Base-by-base conservation (phyloP, 805 yeast genomes). In the Candida loeiensis region DNA sequence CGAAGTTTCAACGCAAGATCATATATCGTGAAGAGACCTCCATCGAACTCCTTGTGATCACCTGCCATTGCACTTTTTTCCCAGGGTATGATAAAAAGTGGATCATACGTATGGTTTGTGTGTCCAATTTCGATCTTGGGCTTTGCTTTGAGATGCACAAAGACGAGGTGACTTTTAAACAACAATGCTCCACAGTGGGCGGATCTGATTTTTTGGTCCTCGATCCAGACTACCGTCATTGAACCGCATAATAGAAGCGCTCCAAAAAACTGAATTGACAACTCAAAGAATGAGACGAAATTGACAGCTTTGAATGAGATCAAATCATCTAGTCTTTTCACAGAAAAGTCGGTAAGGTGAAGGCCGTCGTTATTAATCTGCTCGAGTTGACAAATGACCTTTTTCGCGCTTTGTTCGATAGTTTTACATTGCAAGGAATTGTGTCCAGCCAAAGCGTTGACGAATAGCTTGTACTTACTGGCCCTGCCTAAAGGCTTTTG, bases 401-500 rank as follows among this genome's bases (percentile, higher is more conserved):
- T 13, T 11, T 5, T 11, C 27, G n/a, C 9, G n/a, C 27, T 6
- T 11, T 4, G 6, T 11, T 6, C 6, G 4, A 25, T 11, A 11
- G n/a, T 4, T 11, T 25, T 11, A 11, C 27, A 13, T 12, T 11
- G 9, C 4, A 11, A 11, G 27, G 27, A 11, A 13, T 13, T 25
- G n/a, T 25, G 41, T 8, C 34, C 39, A 1, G 12, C 19, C 20
- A 39, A 18, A 9, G 35, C 25, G 2, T 27, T 24, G 9, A 25
- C 15, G n/a, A 79, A 64, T 25, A 79, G 57, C 39, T 69, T 64
- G 50, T 79, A 78, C 46, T 76, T 75, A 3, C 71, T 55, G 6
- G 74, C 59, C 45, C 84, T 55, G 29, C 71, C 56, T 8, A 76
- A 62, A 3, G 85, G 84, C 54, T 68, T 70, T 48, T 77, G 80